A percentile compares a stretch with the other conserved stretches of the same genome.
Conservation (phyloP, 2,329 filamentous ascomycete genomes). For the Pseudocercospora crystallina region DNA sequence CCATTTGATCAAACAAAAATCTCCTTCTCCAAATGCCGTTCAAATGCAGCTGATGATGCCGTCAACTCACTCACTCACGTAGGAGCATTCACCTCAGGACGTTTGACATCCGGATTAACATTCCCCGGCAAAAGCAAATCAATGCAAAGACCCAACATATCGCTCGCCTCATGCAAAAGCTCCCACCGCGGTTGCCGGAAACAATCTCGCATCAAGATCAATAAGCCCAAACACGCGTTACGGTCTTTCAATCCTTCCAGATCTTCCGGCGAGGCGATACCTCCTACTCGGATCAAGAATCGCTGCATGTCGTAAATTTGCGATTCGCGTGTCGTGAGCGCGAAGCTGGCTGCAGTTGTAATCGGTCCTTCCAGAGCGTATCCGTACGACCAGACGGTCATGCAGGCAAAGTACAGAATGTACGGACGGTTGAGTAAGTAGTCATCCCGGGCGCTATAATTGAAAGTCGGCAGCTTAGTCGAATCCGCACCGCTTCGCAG, state of each 20-base stretch:
- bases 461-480: slow-evolving; percentile 22
- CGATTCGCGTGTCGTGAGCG: slow-evolving; percentile 61
- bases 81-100: too few species aligned
- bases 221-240: slow-evolving; percentile 77
- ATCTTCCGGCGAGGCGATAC: slow-evolving; percentile 72
- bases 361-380: slow-evolving; percentile 80
- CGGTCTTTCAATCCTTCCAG: slow-evolving; percentile 71
- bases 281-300: slow-evolving; percentile 72
- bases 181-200: slow-evolving; percentile 89
- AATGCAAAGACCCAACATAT: slow-evolving; percentile 78
- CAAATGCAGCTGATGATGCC: neutral
- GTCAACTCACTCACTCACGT: neutral
- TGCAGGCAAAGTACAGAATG: slow-evolving; percentile 88
- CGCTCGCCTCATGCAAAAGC: slow-evolving; percentile 81
- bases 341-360: slow-evolving; percentile 34
- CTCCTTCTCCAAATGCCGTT: too few species aligned
- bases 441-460: slow-evolving; percentile 83
- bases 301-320: slow-evolving; percentile 75
- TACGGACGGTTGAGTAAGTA: slow-evolving; percentile 88
- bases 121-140: slow-evolving; percentile 50
- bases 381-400: slow-evolving; percentile 95
- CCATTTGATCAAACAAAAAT: too few species aligned
- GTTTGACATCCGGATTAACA: slow-evolving; percentile 12
- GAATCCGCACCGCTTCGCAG: neutral
- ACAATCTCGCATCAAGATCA: slow-evolving; percentile 77